Evolutionary conservation across 2,329 filamentous ascomycete genomes (phyloP).

Genomic region (Fusarium tanahbumbuense): DNA sequence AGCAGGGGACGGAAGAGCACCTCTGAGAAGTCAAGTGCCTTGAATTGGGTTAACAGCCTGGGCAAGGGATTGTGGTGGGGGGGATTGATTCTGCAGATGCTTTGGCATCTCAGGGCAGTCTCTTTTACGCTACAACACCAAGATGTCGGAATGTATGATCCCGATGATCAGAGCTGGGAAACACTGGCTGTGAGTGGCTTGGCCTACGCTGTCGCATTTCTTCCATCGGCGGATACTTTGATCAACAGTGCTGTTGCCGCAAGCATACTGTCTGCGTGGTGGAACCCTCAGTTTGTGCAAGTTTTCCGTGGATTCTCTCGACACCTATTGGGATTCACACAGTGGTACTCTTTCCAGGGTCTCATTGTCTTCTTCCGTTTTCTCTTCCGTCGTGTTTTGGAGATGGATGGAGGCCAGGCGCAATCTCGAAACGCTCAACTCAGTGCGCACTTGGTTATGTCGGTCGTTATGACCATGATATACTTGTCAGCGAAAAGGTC

Average conservation of each 20-base stretch:
- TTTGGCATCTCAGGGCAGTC: slow-evolving; percentile 61
- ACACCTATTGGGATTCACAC: slow-evolving; percentile 69
- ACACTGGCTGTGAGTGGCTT: slow-evolving; percentile 29
- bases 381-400: slow-evolving; percentile 58
- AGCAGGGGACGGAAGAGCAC: slow-evolving; percentile 56
- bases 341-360: slow-evolving; percentile 75
- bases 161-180: slow-evolving; percentile 46
- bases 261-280: slow-evolving; percentile 68
- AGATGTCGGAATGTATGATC: slow-evolving; percentile 50
- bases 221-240: slow-evolving; percentile 57
- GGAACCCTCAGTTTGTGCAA: slow-evolving; percentile 75
- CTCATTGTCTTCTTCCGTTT: slow-evolving; percentile 68
- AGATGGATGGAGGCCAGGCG: slow-evolving; percentile 54
- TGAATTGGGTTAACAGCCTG: slow-evolving; percentile 58
- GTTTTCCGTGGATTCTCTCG: slow-evolving; percentile 69
- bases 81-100: slow-evolving; percentile 59
- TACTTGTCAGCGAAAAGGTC: slow-evolving; percentile 57
- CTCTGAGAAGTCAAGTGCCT: slow-evolving; percentile 48
- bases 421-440: slow-evolving; percentile 57
- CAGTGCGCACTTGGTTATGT: slow-evolving; percentile 66
- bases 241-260: slow-evolving; percentile 61
- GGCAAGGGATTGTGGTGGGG: slow-evolving; percentile 62
- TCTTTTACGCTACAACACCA: slow-evolving; percentile 42
- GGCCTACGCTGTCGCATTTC: slow-evolving; percentile 33
- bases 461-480: slow-evolving; percentile 62